phyloP scores from a whole-genome alignment of 208 protist species.

The Acanthamoeba castellanii region DNA sequence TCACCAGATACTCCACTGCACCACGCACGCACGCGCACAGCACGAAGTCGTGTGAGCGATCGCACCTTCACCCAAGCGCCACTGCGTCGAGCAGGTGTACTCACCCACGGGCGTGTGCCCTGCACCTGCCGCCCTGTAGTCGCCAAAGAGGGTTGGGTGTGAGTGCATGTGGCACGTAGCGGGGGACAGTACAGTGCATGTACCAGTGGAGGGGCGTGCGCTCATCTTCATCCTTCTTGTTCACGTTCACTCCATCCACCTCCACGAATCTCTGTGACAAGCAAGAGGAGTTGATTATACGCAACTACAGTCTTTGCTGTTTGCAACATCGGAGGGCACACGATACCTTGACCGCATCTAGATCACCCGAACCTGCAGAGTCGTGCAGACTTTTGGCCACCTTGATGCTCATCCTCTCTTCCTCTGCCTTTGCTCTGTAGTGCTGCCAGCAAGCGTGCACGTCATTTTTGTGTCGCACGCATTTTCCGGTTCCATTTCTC shows the following conservation, averaged over 20 bases:
- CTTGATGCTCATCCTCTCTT: background rate
- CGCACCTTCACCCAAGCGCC: no score
- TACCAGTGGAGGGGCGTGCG: conserved; percentile 22
- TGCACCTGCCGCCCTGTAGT: background rate
- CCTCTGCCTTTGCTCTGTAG: background rate
- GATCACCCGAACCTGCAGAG: background rate
- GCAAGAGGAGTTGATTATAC: no score
- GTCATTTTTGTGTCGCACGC: no score
- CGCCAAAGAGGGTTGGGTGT: no score
- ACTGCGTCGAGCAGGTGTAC: background rate
- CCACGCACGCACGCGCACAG: background rate
- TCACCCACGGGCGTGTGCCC: background rate
- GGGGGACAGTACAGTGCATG: background rate
- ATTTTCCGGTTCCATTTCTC: no score
- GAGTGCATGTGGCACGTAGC: background rate
- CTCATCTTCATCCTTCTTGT: conserved; percentile 15
- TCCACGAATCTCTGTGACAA: background rate
- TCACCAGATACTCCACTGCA: conserved; percentile 51
- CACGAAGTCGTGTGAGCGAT: background rate
- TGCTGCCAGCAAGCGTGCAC: no score
- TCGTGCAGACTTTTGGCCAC: conserved; percentile 22
- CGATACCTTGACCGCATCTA: background rate
- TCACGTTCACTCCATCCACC: conserved; percentile 5
- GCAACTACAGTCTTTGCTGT: no score
- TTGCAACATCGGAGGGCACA: no score